A percentile compares a stretch with the other conserved stretches of the same genome.
Evolutionary conservation across 169 alveolate genomes (phyloP).

Genomic region (Cryptosporidium parvum): DNA sequence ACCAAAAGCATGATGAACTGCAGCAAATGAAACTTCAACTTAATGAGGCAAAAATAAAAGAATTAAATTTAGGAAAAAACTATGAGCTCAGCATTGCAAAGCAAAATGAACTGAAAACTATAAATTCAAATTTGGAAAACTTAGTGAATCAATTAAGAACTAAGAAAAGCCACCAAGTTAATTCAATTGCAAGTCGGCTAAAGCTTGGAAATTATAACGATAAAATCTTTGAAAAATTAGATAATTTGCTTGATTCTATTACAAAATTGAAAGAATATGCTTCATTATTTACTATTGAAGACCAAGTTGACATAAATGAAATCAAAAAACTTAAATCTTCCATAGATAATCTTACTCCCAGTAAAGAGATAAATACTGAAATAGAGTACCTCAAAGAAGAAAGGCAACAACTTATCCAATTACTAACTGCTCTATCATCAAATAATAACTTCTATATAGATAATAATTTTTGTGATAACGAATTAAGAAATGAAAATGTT

Average conservation of each 20-base stretch:
- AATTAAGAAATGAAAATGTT: constrained; percentile 8
- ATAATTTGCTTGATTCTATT: neutral
- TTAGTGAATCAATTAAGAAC: constrained; percentile 5
- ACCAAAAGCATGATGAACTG: constrained; percentile 37
- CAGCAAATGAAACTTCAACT: constrained; percentile 26
- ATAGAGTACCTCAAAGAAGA: constrained; percentile 4
- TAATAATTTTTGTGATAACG: constrained; percentile 5
- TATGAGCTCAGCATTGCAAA: constrained; percentile 42
- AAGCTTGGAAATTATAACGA: neutral
- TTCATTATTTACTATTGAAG: neutral
- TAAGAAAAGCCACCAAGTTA: constrained; percentile 16
- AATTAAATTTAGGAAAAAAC: constrained; percentile 30
- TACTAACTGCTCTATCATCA: neutral
- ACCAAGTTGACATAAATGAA: neutral
- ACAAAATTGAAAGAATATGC: neutral
- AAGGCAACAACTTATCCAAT: constrained; percentile 2
- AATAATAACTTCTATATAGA: neutral
- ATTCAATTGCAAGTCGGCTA: constrained; percentile 6
- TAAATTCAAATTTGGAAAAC: constrained; percentile 8
- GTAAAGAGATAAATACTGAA: neutral
- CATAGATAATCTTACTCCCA: neutral
- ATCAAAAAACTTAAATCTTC: neutral
- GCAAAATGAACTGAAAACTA: constrained; percentile 57
- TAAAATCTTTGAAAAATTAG: neutral
- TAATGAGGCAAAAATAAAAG: constrained; percentile 43